Evolutionary conservation across 257 asterid species (phyloP), one percentile per base, ranked within the genome.

Genomic region (Solanum virginianum): DNA sequence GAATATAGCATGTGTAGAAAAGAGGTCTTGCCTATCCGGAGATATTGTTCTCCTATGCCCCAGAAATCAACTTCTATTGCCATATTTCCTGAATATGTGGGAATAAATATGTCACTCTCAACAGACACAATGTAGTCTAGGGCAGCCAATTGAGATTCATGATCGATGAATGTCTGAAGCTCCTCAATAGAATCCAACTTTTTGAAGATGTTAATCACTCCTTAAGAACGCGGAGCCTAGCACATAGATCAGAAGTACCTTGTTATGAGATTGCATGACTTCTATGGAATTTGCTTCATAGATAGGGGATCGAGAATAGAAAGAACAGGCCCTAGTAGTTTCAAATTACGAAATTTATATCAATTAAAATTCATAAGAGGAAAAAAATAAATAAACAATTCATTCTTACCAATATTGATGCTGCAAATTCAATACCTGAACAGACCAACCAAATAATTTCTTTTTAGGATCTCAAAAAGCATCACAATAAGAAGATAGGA

Each of bases 131-230:
- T 94, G 84, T 96, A 94, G 89, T 96, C 99, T 72, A 96, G 92
- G 69, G 99, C 97, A 84, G 99, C 99, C 98, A 96, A 88, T 84
- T 96, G 99, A 84, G 99, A 92, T 65, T 98, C 94, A 89, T 96
- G 98, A 88, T 91, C 90, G 69, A 83, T 82, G 85, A 96, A 96
- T 81, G 98, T 98, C 82, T 87, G 92, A 20, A 96, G 95, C 92
- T 96, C 98, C 90, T 90, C 94, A 22, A 82, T 75, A 47, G 98
- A 91, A 60, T 97, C 98, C 90, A 96, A 66, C 91, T 92, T 96
- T 87, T 96, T 98, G 81, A 39, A 80, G 55, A 51, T 57, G 83
- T 57, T 26, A 88, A 80, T 47, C 81, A 62, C 84, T 53, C 47
- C 49, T 80, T 75, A 79, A 49, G 59, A 43, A 55, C 11, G 13